Base-by-base conservation (phyloP, 169 alveolate genomes). In the Ichthyophthirius multifiliis region DNA sequence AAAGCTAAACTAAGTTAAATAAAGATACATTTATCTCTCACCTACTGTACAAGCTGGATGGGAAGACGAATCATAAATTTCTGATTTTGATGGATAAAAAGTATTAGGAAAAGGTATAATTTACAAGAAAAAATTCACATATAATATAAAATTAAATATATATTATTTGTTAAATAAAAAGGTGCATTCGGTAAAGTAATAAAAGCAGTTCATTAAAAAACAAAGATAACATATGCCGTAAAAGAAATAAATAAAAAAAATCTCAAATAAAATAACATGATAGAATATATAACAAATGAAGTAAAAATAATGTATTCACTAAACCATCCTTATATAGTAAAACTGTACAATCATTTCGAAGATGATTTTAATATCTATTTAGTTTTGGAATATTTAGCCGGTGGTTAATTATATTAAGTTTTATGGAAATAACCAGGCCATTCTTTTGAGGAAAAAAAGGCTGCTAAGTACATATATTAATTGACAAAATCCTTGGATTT, bases 261-360 rank as follows among this genome's bases (percentile, higher is more conserved):
- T 83, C 83, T 93, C 27, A 86, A 88, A 16, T 93, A 89, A 74
- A 93, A 94, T 5, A 83, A 88, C 47, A 64, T 88, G 83, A 55
- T 79, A 20, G 84, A 82, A 9, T 85, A 88, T 86, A 89, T 95
- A 65, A 85, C 86, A 46, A 85, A 94, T 45, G 98, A 95, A 85
- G 94, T 95, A 10, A 89, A 92, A 75, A 95, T 95, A 31, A 92
- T 95, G 97, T 95, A 95, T 83, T 83, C 88, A 47, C 77, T 95
- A 63, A 91, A 93, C 77, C 97, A 95, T 77, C 96, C 96, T 35
- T 92, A 95, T 83, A 91, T 95, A 62, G 85, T 95, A 37, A 93
- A 93, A 76, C 90, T 95, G 32, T 86, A 90, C 65, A 94, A 94
- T 46, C 98, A 95, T 79, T 93, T 93, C 82, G 98, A 95, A 85